Conservation (phyloP, 192 early-diverging fungal genomes). For the Coemansia sp. region DNA sequence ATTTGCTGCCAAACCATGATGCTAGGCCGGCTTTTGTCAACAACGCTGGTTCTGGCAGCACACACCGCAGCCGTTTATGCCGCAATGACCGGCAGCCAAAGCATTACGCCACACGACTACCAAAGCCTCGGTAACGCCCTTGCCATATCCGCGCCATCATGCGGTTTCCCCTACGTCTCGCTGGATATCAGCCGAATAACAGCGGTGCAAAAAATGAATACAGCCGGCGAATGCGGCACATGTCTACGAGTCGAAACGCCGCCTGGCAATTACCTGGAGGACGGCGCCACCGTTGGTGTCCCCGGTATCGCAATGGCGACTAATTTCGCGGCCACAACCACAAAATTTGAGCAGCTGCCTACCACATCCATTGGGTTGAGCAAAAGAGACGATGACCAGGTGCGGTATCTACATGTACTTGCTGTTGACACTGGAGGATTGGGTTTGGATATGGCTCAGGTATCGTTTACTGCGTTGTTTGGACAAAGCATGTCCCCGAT, state of each 20-base stretch:
- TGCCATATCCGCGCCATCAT: constrained; percentile 52
- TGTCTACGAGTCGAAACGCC: constrained; percentile 51
- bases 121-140: constrained; percentile 44
- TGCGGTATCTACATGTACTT: constrained; percentile 51
- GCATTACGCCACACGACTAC: constrained; percentile 55
- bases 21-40: neutral
- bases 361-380: constrained; percentile 12
- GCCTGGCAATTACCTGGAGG: constrained; percentile 28
- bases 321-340: constrained; percentile 36
- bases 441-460: constrained; percentile 55
- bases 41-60: neutral
- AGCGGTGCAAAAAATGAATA: constrained; percentile 49
- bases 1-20: neutral
- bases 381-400: constrained; percentile 16
- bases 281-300: constrained; percentile 24
- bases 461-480: constrained; percentile 54
- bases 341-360: constrained; percentile 30
- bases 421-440: constrained; percentile 58
- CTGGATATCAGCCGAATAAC: constrained; percentile 58
- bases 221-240: constrained; percentile 46
- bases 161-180: constrained; percentile 55
- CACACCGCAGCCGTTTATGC: neutral
- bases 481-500: constrained; percentile 51
- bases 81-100: constrained; percentile 42
- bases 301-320: constrained; percentile 43